phyloP scores from a whole-genome alignment of 306 rosid species.

The Nissolia schottii region DNA sequence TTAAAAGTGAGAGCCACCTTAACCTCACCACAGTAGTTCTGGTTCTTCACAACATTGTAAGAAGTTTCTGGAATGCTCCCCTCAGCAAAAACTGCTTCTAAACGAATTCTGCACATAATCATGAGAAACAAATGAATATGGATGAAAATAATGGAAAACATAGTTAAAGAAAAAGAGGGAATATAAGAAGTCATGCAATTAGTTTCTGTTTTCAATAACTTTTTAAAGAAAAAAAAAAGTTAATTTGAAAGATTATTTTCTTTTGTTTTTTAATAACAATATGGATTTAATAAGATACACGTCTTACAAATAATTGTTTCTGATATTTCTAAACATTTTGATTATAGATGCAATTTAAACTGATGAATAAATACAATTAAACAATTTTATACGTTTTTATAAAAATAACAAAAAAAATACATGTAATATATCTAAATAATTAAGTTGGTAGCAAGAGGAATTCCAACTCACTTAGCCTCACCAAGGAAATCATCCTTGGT shows the following conservation, averaged over 20 bases:
- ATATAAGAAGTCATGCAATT: not conserved
- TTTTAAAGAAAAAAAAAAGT: too few relatives aligned
- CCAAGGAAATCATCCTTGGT: conserved; percentile 37
- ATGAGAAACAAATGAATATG: not conserved
- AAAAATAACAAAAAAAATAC: not conserved
- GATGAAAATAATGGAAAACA: too few relatives aligned
- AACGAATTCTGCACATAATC: conserved; percentile 21
- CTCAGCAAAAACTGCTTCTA: conserved; percentile 27
- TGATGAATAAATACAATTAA: too few relatives aligned
- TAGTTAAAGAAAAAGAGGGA: not conserved
- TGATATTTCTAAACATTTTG: too few relatives aligned
- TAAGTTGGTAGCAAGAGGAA: not conserved
- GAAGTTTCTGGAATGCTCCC: conserved; percentile 27
- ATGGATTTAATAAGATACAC: too few relatives aligned
- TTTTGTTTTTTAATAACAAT: too few relatives aligned
- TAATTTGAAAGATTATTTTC: too few relatives aligned
- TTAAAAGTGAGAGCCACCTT: conserved; percentile 32
- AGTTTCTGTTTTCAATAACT: too few relatives aligned
- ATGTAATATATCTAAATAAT: not conserved
- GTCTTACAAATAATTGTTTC: too few relatives aligned
- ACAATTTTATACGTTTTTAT: too few relatives aligned
- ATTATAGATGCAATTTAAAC: too few relatives aligned
- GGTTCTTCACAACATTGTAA: conserved; percentile 31
- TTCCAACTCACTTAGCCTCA: conserved; percentile 26
- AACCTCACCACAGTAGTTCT: conserved; percentile 33